A percentile compares a stretch with the other conserved stretches of the same genome.
Conservation (phyloP, 306 rosid species). For the Lathyrus tuberosus region DNA sequence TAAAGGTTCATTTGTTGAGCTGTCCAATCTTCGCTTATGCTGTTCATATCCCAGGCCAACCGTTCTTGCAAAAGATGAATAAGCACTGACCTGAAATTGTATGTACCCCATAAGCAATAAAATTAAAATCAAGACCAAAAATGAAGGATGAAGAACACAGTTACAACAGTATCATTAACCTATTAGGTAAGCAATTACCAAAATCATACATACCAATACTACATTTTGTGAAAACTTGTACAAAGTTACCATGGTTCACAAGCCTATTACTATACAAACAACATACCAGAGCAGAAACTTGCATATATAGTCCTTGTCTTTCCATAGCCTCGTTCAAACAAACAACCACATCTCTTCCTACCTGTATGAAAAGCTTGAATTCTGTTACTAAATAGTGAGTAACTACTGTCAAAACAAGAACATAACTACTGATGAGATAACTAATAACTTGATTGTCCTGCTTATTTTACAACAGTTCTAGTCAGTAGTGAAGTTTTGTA, state of each 20-base stretch:
- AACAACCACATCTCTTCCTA: conserved; percentile 92
- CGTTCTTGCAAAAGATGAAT: no score
- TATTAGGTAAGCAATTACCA: conserved; percentile 34
- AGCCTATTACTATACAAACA: neutral
- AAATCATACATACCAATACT: neutral
- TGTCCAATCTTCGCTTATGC: no score
- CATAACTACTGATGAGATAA: no score
- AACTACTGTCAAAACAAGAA: no score
- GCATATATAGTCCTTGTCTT: conserved; percentile 79
- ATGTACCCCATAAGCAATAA: no score
- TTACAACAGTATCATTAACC: conserved; percentile 92
- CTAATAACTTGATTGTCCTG: conserved; percentile 62
- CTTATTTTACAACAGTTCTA: conserved; percentile 28
- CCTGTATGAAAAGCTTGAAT: conserved; percentile 52
- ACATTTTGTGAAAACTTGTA: neutral
- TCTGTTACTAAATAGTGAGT: neutral
- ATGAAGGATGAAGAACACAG: no score
- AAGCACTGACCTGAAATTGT: no score
- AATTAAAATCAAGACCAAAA: no score
- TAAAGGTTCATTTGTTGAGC: no score
- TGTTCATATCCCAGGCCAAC: no score
- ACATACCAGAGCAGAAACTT: conserved; percentile 89
- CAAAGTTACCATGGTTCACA: neutral
- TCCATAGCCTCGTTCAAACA: conserved; percentile 89
- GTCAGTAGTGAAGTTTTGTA: conserved; percentile 24